Evolutionary conservation across 345 rosid genomes (phyloP), one percentile per base, ranked within the genome.

Genomic region (Citrus australasica): DNA sequence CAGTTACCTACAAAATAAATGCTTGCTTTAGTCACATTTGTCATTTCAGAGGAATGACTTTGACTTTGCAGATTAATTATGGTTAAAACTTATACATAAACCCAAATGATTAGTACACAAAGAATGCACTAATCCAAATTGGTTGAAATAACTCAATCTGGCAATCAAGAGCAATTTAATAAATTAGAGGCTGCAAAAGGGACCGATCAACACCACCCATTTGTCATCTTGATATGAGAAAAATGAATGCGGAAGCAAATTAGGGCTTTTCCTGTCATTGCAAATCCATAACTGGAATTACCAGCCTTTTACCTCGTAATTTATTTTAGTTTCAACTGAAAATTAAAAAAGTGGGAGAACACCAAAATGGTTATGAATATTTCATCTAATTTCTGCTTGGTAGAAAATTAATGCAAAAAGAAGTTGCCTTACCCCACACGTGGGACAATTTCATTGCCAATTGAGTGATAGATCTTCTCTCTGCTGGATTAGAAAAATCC

Each of bases 391-490:
- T 27, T 62, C 40, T 9, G 69, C 60, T 17, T 10, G 2, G 37
- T 53, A 33, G 35, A 33, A 33, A 33, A 33, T 33, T 33, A 76
- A 19, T 65, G 38, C 25, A 55, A 56, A 17, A 74, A 55, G 72
- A 66, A 60, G 48, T 79, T 80, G 78, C 28, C 86, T 85, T 90
- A 95, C 98, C 97, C 98, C 97, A 91, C 33, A 88, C 79, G 82
- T 90, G 94, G 56, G 79, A 89, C 86, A 95, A 77, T 79, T 88
- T 90, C 88, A 89, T 81, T 59, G 93, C 87, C 78, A 95, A 84
- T 76, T 92, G 96, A 83, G 85, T 83, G 71, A 90, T 79, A 5
- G 91, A 84, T 87, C 91, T 91, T 84, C 87, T 83, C 71, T 95
- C 97, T 0, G 87, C 84, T 53, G 89, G 89, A 79, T 85, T 89